Base-by-base conservation (phyloP, 805 yeast species). In the Saccharomycopsis fermentans region DNA sequence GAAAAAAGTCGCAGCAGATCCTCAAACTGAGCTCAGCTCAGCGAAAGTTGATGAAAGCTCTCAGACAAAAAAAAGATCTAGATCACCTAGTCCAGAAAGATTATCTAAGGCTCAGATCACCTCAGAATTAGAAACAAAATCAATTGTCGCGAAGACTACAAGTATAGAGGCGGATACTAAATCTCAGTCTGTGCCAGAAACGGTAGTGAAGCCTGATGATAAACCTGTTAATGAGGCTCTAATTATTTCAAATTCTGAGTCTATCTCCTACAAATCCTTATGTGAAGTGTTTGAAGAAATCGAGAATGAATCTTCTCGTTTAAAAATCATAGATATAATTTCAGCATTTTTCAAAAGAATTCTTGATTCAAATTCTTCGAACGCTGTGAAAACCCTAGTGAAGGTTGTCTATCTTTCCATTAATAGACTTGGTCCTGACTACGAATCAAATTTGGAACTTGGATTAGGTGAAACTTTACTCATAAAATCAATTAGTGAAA, bases 371-470 rank as follows among this genome's bases (percentile, higher is more conserved):
- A 29, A 29, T 21, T 43, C 50, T 4, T 24, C 29, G 4, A 74
- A 78, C 51, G 76, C 81, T 51, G 81, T 83, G 2, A 63, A 69
- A 3, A 81, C 79, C 52, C 71, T 94, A 56, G 77, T 88, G 6
- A 82, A 81, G 58, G 83, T 89, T 1, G 86, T 91, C 1, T 94
- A 92, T 65, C 77, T 94, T 17, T 87, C 87, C 71, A 90, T 92
- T 68, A 92, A 92, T 69, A 75, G 92, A 61, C 73, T 91, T 9
- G 97, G 97, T 0, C 99, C 99, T 0, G 99, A 94, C 69, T 94
- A 94, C 68, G 96, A 90, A 68, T 43, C 50, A 21, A 97, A 95
- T 34, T 73, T 92, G 59, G 99, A 94, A 67, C 75, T 94, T 27
- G 99, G 99, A 0, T 77, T 94, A 2, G 99, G 99, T 17, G 99